Evolutionary conservation across 2,329 filamentous ascomycete genomes (phyloP).

Genomic region (Alternaria burnsii): DNA sequence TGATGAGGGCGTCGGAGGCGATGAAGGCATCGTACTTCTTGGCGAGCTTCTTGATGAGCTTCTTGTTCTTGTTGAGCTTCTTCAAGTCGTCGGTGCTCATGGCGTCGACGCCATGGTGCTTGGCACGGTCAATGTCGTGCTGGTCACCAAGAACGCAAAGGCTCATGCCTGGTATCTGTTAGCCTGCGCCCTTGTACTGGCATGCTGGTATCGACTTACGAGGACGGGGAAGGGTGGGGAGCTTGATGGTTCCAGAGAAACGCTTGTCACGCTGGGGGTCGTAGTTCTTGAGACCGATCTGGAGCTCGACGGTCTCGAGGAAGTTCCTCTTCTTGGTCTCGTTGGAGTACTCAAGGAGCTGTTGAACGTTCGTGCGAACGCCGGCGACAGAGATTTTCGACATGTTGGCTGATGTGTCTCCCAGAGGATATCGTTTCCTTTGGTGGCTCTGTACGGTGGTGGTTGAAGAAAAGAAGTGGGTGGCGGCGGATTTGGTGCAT

Average conservation of each 20-base stretch:
- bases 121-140: slow-evolving; percentile 99
- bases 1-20: slow-evolving; percentile 96
- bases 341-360: slow-evolving; percentile 93
- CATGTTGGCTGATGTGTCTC: slow-evolving; percentile 66
- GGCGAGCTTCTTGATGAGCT: slow-evolving; percentile 99
- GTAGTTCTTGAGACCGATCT: slow-evolving; percentile 59
- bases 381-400: slow-evolving; percentile 90
- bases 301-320: slow-evolving; percentile 86
- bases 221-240: slow-evolving; percentile 86
- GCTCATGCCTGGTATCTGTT: slow-evolving; percentile 33
- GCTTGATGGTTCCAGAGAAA: slow-evolving; percentile 99
- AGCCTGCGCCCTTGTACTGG: slow-evolving; percentile 7
- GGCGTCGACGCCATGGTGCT: slow-evolving; percentile 98
- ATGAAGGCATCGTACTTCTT: slow-evolving; percentile 99
- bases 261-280: slow-evolving; percentile 99
- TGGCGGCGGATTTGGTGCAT: slow-evolving; percentile 26
- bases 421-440: slow-evolving; percentile 55
- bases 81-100: slow-evolving; percentile 99
- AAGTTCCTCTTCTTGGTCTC: slow-evolving; percentile 99
- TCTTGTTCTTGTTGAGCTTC: slow-evolving; percentile 99
- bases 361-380: slow-evolving; percentile 93
- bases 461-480: slow-evolving; percentile 32
- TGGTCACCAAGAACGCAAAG: slow-evolving; percentile 83
- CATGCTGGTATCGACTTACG: slow-evolving; percentile 26
- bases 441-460: slow-evolving; percentile 51